These are phyloP conservation scores for Penicillium desertorum DNA, from an alignment of 495 filamentous ascomycete genomes.

Conservation along the genomic window DNA sequence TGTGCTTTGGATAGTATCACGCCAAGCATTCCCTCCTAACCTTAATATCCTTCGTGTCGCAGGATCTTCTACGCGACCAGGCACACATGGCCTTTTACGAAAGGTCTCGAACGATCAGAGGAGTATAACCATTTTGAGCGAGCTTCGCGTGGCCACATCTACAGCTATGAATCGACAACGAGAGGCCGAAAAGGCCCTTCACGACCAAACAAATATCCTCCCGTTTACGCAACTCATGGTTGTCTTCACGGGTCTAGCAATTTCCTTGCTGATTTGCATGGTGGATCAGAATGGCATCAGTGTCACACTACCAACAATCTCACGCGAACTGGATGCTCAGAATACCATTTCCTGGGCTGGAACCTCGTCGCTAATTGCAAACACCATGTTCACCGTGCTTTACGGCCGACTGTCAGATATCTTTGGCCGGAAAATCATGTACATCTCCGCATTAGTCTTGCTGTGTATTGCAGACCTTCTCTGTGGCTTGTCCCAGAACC, in stretches of 20 bases:
- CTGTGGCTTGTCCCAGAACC: constrained; percentile 51
- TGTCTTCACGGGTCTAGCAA: constrained; percentile 54
- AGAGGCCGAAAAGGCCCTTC: constrained; percentile 45
- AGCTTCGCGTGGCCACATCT: background rate
- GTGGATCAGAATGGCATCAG: constrained; percentile 65
- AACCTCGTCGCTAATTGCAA: constrained; percentile 72
- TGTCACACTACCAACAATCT: constrained; percentile 60
- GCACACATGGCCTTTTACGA: constrained; percentile 8
- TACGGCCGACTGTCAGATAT: constrained; percentile 61
- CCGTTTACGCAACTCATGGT: constrained; percentile 55
- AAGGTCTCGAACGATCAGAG: background rate
- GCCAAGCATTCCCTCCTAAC: background rate
- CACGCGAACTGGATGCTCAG: constrained; percentile 53
- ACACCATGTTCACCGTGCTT: constrained; percentile 66
- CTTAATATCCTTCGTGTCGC: background rate
- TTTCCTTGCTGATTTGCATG: constrained; percentile 56
- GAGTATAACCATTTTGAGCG: background rate
- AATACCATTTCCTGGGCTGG: constrained; percentile 73
- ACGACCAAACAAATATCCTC: constrained; percentile 58
- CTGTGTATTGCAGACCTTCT: constrained; percentile 54
- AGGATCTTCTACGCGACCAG: background rate
- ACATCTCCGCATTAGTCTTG: constrained; percentile 46
- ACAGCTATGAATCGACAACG: constrained; percentile 40
- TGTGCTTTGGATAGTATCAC: constrained; percentile 1
- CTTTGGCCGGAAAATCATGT: constrained; percentile 56